Conservation (phyloP, 2,329 filamentous ascomycete genomes). For the Bimuria novae-zelandiae region DNA sequence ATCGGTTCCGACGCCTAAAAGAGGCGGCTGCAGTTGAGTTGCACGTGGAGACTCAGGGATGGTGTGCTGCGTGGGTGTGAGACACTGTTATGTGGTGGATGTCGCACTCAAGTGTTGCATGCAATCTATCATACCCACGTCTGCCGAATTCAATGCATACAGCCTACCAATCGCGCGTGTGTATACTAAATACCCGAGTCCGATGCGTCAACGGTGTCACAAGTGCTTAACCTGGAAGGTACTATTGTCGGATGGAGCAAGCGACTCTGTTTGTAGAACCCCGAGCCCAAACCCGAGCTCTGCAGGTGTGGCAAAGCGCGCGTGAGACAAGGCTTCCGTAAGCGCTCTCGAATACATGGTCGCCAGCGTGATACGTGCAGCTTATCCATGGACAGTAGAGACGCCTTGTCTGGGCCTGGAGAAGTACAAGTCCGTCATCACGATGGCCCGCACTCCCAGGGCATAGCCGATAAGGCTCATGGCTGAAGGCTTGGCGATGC, state of each 20-base stretch:
- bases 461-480: background rate
- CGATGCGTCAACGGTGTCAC: background rate
- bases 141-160: background rate
- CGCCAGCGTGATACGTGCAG: background rate
- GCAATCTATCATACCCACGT: background rate
- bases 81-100: background rate
- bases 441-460: background rate
- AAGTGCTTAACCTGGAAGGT: background rate
- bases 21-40: background rate
- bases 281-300: background rate
- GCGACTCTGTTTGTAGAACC: background rate
- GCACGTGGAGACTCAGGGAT: background rate
- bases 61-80: background rate
- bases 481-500: background rate
- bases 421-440: background rate
- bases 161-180: background rate
- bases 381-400: background rate
- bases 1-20: background rate
- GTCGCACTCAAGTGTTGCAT: background rate
- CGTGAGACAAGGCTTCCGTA: background rate
- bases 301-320: background rate
- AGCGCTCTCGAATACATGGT: background rate
- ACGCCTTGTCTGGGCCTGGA: background rate
- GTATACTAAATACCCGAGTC: background rate
- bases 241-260: background rate